Percentiles rank a stretch among this genome's conserved stretches.
These are phyloP conservation scores for Pulveroboletus ravenelii DNA, from an alignment of 768 basidiomycete genomes.

Conservation along the genomic window DNA sequence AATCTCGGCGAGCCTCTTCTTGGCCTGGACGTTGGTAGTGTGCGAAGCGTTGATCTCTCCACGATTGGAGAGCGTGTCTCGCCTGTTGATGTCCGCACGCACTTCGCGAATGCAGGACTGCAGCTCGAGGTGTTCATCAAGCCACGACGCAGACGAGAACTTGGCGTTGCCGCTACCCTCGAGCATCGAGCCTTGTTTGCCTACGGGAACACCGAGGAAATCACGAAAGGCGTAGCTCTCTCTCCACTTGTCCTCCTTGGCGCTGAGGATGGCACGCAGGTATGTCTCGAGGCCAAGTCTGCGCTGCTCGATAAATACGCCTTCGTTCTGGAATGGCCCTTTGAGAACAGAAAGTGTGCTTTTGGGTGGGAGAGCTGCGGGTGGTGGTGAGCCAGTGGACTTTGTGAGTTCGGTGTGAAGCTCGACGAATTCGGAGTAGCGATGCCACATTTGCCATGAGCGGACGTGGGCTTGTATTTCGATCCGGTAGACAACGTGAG, in stretches of 20 bases:
- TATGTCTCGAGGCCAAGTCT: constrained; percentile 74
- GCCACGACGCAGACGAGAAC: constrained; percentile 79
- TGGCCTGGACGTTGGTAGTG: constrained; percentile 77
- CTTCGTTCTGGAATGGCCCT: constrained; percentile 44
- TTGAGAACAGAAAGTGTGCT: constrained; percentile 67
- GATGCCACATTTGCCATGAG: constrained; percentile 90
- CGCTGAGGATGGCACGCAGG: constrained; percentile 77
- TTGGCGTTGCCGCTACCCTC: constrained; percentile 34
- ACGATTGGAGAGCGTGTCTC: constrained; percentile 76
- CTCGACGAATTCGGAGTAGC: constrained; percentile 92
- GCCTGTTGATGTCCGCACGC: constrained; percentile 81
- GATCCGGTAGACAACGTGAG: constrained; percentile 80
- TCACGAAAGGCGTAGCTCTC: constrained; percentile 74
- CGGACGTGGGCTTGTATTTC: constrained; percentile 84
- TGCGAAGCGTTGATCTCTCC: constrained; percentile 74
- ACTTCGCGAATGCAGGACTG: constrained; percentile 74
- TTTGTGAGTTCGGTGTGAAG: constrained; percentile 78
- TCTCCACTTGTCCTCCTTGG: constrained; percentile 81
- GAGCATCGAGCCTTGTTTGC: constrained; percentile 39
- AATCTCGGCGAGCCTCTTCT: constrained; percentile 74
- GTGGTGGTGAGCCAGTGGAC: constrained; percentile 76
- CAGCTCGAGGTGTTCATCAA: constrained; percentile 81
- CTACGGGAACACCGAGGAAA: constrained; percentile 80
- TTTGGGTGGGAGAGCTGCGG: constrained; percentile 79
- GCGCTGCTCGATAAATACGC: constrained; percentile 71